Percentiles rank a stretch among this genome's conserved stretches.
These are phyloP conservation scores for Tricholoma terreum DNA, from an alignment of 768 basidiomycete species.

Conservation along the genomic window DNA sequence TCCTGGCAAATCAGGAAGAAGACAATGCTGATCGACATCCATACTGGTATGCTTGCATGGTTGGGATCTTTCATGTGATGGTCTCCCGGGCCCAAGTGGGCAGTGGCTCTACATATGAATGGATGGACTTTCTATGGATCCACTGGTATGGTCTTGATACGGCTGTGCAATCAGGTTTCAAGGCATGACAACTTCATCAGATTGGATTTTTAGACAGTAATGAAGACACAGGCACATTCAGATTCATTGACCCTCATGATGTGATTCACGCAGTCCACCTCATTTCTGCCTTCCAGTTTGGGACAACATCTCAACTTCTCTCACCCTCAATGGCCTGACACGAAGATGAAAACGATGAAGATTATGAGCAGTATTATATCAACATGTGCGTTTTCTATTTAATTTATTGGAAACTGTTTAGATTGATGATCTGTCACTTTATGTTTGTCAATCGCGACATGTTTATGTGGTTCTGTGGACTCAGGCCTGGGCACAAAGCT, in stretches of 20 bases:
- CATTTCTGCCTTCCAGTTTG: background rate
- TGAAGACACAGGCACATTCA: slow-evolving; percentile 27
- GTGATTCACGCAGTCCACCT: slow-evolving; percentile 29
- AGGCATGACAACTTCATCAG: too few relatives aligned
- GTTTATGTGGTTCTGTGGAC: too few relatives aligned
- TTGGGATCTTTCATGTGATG: slow-evolving; percentile 21
- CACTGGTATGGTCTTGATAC: too few relatives aligned
- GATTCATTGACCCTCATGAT: slow-evolving; percentile 42
- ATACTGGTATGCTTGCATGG: slow-evolving; percentile 33
- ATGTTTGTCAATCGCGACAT: too few relatives aligned
- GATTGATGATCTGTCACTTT: too few relatives aligned
- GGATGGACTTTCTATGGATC: too few relatives aligned
- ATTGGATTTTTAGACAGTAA: slow-evolving; percentile 18
- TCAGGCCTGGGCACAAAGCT: too few relatives aligned
- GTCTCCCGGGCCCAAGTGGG: background rate
- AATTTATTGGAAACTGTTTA: too few relatives aligned
- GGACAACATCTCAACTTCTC: background rate
- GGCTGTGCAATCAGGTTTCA: background rate
- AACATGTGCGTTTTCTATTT: background rate
- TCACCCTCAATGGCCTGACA: background rate
- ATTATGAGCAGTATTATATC: background rate
- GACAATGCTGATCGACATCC: slow-evolving; percentile 20
- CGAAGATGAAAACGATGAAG: background rate
- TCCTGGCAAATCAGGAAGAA: slow-evolving; percentile 12
- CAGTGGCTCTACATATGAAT: background rate